Evolutionary conservation across 2,329 filamentous ascomycete species (phyloP).

Genomic region (Xylaria sp.): DNA sequence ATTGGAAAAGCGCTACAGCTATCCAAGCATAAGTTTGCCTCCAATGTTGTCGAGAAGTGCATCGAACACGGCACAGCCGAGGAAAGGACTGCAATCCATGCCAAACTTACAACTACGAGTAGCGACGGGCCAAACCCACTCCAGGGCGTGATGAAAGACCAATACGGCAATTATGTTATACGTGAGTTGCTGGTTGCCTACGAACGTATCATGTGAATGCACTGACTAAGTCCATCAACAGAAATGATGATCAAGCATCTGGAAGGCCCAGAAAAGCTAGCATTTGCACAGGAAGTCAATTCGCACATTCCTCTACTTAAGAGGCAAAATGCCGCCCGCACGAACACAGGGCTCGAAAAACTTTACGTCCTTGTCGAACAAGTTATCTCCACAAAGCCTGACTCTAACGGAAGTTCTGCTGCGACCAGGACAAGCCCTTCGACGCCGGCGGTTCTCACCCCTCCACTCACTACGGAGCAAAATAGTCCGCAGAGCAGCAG

Average conservation of each 20-base stretch:
- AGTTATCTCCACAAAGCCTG: background rate
- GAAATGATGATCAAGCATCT: slow-evolving; percentile 78
- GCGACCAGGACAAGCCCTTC: slow-evolving; percentile 30
- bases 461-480: slow-evolving; percentile 69
- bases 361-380: slow-evolving; percentile 46
- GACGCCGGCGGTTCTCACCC: slow-evolving; percentile 62
- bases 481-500: slow-evolving; percentile 73
- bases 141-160: slow-evolving; percentile 81
- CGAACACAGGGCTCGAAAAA: slow-evolving; percentile 68
- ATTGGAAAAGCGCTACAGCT: slow-evolving; percentile 72
- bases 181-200: slow-evolving; percentile 66
- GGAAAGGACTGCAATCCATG: slow-evolving; percentile 73
- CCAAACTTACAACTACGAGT: slow-evolving; percentile 63
- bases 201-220: too few relatives aligned
- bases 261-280: slow-evolving; percentile 62
- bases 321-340: slow-evolving; percentile 68
- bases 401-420: slow-evolving; percentile 16
- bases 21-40: slow-evolving; percentile 95
- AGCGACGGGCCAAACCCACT: slow-evolving; percentile 73
- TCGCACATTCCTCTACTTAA: slow-evolving; percentile 66
- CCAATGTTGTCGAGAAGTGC: slow-evolving; percentile 96
- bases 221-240: slow-evolving; percentile 48
- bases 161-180: slow-evolving; percentile 95
- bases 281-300: slow-evolving; percentile 62
- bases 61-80: slow-evolving; percentile 72